Evolutionary conservation across 2,329 filamentous ascomycete species (phyloP), one percentile per base, ranked within the genome.

Genomic region (Colletotrichum tropicicola): DNA sequence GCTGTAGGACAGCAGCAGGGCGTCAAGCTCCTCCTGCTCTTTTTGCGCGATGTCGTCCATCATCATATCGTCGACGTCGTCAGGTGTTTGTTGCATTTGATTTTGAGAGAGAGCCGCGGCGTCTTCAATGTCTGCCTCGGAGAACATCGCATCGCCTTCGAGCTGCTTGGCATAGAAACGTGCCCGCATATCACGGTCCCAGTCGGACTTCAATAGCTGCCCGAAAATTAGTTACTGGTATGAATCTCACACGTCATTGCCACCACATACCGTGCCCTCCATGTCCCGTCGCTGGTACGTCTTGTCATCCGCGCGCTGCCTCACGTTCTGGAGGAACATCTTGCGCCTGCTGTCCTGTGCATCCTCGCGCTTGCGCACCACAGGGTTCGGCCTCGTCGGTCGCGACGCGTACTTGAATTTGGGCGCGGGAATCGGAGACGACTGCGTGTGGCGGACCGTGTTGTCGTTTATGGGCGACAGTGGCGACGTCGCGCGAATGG

Each of bases 281-380:
- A 89, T 87, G 25, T 89, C 88, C 68, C 89, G 80, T 54, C 84
- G 80, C 70, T 86, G 82, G 83, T 88, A 91, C 21, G 80, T 78
- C 70, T 80, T 84, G 27, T 91, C 87, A 43, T 91, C 87, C 3
- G 83, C 79, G 41, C 86, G 83, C 70, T 88, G 84, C 63, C 87
- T 82, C 17, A 91, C 88, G 54, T 84, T 91, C 72, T 89, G 87
- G 64, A 95, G 78, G 70, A 95, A 95, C 59, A 91, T 80, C 30
- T 86, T 85, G 48, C 92, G 82, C 61, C 92, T 81, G 57, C 85
- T 82, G 73, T 92, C 89, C 59, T 89, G 87, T 1, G 83, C 82
- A 17, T 87, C 87, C 73, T 93, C 87, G 53, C 87, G 83, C 65
- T 79, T 85, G 68, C 86, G 85, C 17, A 89, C 77, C 6, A 91